A percentile compares a stretch with the other conserved stretches of the same genome.
phyloP scores from a whole-genome alignment of 2,329 filamentous ascomycete genomes.

The Colletotrichum sp. region DNA sequence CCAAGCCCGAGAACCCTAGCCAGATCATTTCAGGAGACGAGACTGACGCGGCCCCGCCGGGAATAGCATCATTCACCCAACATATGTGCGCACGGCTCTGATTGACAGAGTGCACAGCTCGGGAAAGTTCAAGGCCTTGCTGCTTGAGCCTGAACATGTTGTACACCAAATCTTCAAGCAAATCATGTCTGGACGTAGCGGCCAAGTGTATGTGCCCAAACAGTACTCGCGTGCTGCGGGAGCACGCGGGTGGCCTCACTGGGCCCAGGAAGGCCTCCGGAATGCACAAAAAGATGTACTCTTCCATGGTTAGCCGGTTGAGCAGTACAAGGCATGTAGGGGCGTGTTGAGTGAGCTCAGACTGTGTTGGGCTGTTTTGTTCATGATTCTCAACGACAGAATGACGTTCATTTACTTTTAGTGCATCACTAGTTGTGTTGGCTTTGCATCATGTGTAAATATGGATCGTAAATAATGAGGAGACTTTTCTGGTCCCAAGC shows the following conservation, averaged over 20 bases:
- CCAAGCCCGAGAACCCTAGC: neutral
- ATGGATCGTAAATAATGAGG: neutral
- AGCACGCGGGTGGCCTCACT: neutral
- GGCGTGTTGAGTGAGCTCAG: neutral
- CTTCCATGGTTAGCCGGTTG: neutral
- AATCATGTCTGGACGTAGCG: constrained; percentile 10
- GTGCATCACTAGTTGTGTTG: neutral
- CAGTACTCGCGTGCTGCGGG: neutral
- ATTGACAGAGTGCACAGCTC: neutral
- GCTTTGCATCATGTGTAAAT: neutral
- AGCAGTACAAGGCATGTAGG: neutral
- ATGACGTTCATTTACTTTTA: neutral
- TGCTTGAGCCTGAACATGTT: constrained; percentile 5
- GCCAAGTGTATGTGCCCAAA: constrained; percentile 2
- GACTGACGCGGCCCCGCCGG: neutral
- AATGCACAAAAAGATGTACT: neutral
- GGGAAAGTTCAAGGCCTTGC: neutral
- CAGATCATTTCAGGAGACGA: neutral
- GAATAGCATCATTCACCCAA: neutral
- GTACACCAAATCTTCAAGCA: constrained; percentile 4
- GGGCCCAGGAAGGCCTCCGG: neutral
- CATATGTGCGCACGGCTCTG: constrained; percentile 2
- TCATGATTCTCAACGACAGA: neutral
- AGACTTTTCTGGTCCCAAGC: neutral
- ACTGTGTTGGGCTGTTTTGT: neutral